Evolutionary conservation across 2,329 filamentous ascomycete genomes (phyloP).

Genomic region (Elsinoe perseae): DNA sequence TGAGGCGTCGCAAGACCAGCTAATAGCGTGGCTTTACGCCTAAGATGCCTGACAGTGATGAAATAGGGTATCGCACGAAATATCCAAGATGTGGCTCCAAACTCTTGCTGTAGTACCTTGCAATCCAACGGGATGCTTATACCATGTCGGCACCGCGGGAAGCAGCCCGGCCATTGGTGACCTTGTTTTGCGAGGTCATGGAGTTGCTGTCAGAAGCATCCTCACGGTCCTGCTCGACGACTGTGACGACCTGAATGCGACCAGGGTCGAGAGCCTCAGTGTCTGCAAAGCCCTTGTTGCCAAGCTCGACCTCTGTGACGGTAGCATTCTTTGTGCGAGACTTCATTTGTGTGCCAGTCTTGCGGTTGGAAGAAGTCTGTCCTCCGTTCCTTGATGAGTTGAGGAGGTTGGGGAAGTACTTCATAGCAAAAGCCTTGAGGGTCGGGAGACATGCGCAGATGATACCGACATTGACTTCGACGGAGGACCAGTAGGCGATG

Average conservation of each 20-base stretch:
- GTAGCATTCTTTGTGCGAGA: conserved; percentile 60
- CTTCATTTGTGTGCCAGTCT: not conserved
- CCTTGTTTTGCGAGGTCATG: not conserved
- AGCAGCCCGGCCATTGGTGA: not conserved
- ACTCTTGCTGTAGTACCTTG: not conserved
- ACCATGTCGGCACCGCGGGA: conserved; percentile 7
- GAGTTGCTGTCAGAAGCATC: conserved; percentile 11
- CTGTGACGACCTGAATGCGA: conserved; percentile 21
- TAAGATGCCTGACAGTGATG: not conserved
- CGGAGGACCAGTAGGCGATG: conserved; percentile 30
- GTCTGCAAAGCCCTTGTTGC: conserved; percentile 63
- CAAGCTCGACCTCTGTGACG: conserved; percentile 74
- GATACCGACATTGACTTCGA: conserved; percentile 33
- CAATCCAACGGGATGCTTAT: not conserved
- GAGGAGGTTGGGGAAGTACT: conserved; percentile 31
- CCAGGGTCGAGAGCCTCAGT: conserved; percentile 8
- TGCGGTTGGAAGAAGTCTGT: conserved; percentile 4
- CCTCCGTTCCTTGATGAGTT: conserved; percentile 9
- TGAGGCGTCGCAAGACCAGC: not conserved
- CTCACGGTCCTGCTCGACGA: conserved; percentile 21
- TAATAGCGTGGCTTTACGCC: not conserved
- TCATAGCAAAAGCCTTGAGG: conserved; percentile 32
- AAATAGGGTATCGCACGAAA: not conserved
- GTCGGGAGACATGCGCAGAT: conserved; percentile 33
- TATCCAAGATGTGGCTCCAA: not conserved